Evolutionary conservation across 2,329 filamentous ascomycete species (phyloP), one percentile per base, ranked within the genome.

Genomic region (Trichophyton equinum): DNA sequence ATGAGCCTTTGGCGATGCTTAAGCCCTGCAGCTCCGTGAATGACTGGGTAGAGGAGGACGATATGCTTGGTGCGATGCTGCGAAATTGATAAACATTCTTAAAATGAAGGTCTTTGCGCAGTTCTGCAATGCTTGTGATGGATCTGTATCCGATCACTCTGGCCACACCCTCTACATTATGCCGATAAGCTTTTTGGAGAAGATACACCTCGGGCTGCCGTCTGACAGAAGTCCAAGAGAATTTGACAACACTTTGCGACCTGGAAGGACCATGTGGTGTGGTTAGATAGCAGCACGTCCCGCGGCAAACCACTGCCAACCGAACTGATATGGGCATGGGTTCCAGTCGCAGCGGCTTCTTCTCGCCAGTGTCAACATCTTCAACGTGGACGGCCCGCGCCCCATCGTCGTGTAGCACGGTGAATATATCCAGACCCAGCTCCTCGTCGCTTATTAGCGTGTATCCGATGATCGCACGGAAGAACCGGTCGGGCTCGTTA

Each of bases 391-490:
- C 57, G 2, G 30, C 33, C 9, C 25, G n/a, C 6, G 11, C 9
- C 56, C 47, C 25, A 4, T 62, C 40, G 36, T 33, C 61, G 53
- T 67, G 56, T 27, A 42, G 60, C 60, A 64, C 55, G 13, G 62
- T 68, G 56, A 71, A 72, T 5, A 64, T 69, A 56, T 72, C 66
- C 15, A 72, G 63, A 30, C 70, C 66, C n/a, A 72, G 65, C 62
- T 72, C 69, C 46, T 68, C 64, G 20, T 70, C 68, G 27, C 46
- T 65, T 67, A 73, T 73, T 59, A 71, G 61, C 22, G 61, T 55
- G 63, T 73, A 73, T 9, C 68, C 65, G 27, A 64, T 58, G 60
- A 72, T 62, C 38, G 67, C 61, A 58, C 62, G 63, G 49, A 72
- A 62, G 46, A 73, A 72, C 56, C 57, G 65, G 61, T 70, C 61